These are phyloP conservation scores for Musa acuminata DNA, from an alignment of 176 grass and related monocot species.

Conservation along the genomic window DNA sequence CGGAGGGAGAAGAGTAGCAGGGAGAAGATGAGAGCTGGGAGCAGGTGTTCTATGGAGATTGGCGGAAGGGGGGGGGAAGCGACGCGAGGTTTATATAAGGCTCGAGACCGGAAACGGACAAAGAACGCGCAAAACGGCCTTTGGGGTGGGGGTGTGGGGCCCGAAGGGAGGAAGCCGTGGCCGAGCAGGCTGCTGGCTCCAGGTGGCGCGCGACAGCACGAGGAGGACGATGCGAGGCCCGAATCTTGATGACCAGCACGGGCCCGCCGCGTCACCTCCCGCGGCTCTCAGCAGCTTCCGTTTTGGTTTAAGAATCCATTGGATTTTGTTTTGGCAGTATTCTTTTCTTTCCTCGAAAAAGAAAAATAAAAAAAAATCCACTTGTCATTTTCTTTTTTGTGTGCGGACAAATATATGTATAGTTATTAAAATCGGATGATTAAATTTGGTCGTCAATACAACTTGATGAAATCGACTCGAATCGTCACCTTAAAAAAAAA, in stretches of 20 bases:
- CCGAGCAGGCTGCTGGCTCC: neutral
- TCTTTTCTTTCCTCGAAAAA: too few species aligned
- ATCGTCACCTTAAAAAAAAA: too few species aligned
- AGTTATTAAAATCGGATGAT: too few species aligned
- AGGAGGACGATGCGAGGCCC: neutral
- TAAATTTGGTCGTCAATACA: too few species aligned
- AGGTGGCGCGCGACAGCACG: conserved; percentile 1
- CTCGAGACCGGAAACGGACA: neutral
- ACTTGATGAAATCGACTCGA: too few species aligned
- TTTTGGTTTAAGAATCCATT: too few species aligned
- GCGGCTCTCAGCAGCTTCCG: neutral
- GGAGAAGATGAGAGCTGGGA: neutral
- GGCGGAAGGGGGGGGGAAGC: neutral
- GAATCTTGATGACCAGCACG: neutral
- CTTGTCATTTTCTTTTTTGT: too few species aligned
- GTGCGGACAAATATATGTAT: too few species aligned
- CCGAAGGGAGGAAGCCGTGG: neutral
- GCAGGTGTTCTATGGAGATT: too few species aligned
- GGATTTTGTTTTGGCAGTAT: too few species aligned
- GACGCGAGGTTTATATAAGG: neutral
- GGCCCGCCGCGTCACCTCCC: neutral
- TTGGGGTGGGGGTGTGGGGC: neutral
- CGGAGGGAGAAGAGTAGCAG: neutral
- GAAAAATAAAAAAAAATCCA: too few species aligned
- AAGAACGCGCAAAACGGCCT: neutral